Base-by-base conservation (phyloP, 306 rosid genomes). In the Dryas octopetala region DNA sequence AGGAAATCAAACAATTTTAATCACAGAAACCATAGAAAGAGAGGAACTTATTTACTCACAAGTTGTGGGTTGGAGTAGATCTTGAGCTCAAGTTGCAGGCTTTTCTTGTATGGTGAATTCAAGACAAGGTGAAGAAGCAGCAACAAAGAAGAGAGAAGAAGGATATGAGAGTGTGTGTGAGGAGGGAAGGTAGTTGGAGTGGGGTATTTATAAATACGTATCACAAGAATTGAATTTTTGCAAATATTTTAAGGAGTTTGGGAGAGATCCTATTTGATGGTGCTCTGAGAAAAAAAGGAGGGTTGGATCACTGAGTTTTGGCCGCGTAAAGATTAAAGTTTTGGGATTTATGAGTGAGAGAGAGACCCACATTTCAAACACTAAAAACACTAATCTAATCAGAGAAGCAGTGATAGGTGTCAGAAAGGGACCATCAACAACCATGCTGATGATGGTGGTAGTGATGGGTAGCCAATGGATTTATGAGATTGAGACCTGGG, bases 181-280 rank as follows among this genome's bases (percentile, higher is more conserved):
- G 49, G 74, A 68, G 60, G 65, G 76, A 61, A 45, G 43, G 76
- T n/a, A 2, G 47, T 59, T 6, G 48, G 5, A 4, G 71, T 43
- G 32, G 38, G 75, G 66, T 68, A 52, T 80, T 74, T 80, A 79
- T 73, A 79, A 40, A 73, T 74, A 67, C 14, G 74, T 74, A 13
- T 66, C 55, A n/a, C 5, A 46, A 46, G 67, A 73, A 59, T 1
- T 73, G n/a, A 44, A 44, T 19, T 55, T 43, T 62, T 38, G 4
- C 2, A 13, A 8, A 58, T 62, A 14, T 3, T 62, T 62, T 26
- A 32, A 32, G 38, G 38, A 32, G 38, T 32, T 32, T 32, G 2
- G 38, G 38, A 32, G 38, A 32, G 38, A 32, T 32, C 38, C 38
- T 32, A 32, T 32, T 1, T 32, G 38, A 32, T 32, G 38, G 38